Evolutionary conservation across 192 early-diverging fungal species (phyloP).

Genomic region (Backusella mclennaniae): DNA sequence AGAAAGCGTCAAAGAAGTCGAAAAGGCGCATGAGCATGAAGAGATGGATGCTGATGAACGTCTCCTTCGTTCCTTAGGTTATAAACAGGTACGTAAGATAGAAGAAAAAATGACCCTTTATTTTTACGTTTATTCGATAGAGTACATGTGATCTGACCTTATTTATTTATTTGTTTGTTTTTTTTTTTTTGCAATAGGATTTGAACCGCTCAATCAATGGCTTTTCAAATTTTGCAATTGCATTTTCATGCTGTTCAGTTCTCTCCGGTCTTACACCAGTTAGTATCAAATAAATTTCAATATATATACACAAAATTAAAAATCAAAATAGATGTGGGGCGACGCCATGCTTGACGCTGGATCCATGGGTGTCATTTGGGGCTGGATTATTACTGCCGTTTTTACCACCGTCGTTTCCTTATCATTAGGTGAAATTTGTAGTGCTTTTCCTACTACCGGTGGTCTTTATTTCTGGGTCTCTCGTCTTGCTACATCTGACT

Average conservation of each 20-base stretch:
- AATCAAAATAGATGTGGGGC: constrained; percentile 34
- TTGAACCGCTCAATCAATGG: constrained; percentile 46
- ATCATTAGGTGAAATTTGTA: constrained; percentile 56
- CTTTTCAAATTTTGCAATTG: constrained; percentile 54
- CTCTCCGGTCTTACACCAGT: constrained; percentile 52
- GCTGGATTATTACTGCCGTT: constrained; percentile 48
- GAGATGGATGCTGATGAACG: constrained; percentile 29
- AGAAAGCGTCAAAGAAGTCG: constrained; percentile 3
- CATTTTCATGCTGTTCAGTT: constrained; percentile 53
- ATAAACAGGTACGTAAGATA: constrained; percentile 27
- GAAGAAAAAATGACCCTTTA: neutral
- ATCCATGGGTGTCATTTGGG: constrained; percentile 50
- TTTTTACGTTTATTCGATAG: neutral
- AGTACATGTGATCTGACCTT: neutral
- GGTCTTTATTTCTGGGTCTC: constrained; percentile 54
- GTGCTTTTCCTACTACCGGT: constrained; percentile 50
- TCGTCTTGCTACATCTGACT: constrained; percentile 41
- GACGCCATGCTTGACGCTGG: constrained; percentile 47
- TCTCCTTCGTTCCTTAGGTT: constrained; percentile 26
- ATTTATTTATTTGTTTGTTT: too few species aligned
- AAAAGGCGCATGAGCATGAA: neutral
- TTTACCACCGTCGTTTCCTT: constrained; percentile 45
- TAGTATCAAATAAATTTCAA: neutral
- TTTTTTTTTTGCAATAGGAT: constrained; percentile 34
- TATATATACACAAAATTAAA: neutral